Conservation (phyloP, 169 alveolate genomes). For the Plasmodium inui region DNA sequence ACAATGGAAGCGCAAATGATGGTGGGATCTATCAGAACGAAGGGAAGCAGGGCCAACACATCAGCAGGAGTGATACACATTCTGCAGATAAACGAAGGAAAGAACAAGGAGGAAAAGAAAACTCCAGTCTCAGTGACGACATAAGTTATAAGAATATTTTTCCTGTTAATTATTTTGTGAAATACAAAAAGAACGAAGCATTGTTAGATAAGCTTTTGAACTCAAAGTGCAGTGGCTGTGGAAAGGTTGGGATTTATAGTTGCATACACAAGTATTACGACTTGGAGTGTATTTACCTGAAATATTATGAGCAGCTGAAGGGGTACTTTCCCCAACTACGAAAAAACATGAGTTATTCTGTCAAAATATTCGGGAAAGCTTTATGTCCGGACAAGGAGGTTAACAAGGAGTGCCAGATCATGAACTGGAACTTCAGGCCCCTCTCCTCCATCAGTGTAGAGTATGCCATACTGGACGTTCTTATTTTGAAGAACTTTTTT, state of each 20-base stretch:
- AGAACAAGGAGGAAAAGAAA: not conserved
- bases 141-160: constrained; percentile 48
- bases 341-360: constrained; percentile 38
- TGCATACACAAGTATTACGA: constrained; percentile 69
- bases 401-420: constrained; percentile 52
- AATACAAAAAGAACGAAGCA: constrained; percentile 27
- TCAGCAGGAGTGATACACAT: not conserved
- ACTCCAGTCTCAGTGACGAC: constrained; percentile 11
- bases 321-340: constrained; percentile 26
- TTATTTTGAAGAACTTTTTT: constrained; percentile 43
- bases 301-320: constrained; percentile 62
- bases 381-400: constrained; percentile 55
- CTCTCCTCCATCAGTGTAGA: constrained; percentile 55
- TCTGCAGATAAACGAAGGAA: not conserved
- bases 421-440: constrained; percentile 70
- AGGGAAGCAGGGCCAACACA: not conserved
- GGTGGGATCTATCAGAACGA: not conserved
- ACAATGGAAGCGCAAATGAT: not conserved
- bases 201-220: constrained; percentile 33
- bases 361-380: constrained; percentile 58
- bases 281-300: constrained; percentile 39
- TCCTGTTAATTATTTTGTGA: constrained; percentile 59
- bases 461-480: constrained; percentile 66
- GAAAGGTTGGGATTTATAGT: constrained; percentile 55
- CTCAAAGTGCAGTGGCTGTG: constrained; percentile 31